Base-by-base conservation (phyloP, 345 rosid genomes). In the Gossypium arboreum region DNA sequence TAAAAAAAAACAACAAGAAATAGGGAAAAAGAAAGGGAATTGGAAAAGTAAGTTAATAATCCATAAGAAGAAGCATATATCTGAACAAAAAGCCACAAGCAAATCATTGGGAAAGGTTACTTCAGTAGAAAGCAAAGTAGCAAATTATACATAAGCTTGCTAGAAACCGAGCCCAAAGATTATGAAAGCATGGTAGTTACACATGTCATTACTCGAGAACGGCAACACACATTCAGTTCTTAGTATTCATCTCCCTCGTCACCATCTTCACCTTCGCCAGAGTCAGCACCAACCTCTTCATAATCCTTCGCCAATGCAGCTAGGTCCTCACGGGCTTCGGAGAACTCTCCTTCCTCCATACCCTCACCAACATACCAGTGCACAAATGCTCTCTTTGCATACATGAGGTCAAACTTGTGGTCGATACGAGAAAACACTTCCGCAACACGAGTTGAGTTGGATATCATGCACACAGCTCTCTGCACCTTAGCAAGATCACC, bases 311-410 rank as follows among this genome's bases (percentile, higher is more conserved):
- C 87, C 60, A 85, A 34, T 18, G 82, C 84, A 74, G 87, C 87
- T 61, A 85, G 79, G 77, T 85, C 88, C 81, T 85, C 86, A 20
- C 86, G 87, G 43, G 89, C 87, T 68, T 86, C 87, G 0, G 87
- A 86, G 80, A 86, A 86, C 72, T 86, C 87, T 43, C 87, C 84
- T 82, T 86, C 89, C 72, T 86, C 89, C 84, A 84, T 86, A 12
- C 87, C 85, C 78, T 86, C 89, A 73, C 84, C 89, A 12, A 84
- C 87, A 9, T 86, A 86, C 89, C 89, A 86, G 66, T 84, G 89
- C 44, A 86, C 87, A 24, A 86, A 86, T 0, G 87, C 87, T 61
- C 87, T 79, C 82, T 85, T 83, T 0, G 86, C 88, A 75, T 85
- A 83, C 88, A 81, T 85, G 24, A 85, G 83, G 22, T 83, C 84